Evolutionary conservation across 352 stramenopile species (phyloP), one percentile per base, ranked within the genome.

Genomic region (Thalassiosira delicatula): DNA sequence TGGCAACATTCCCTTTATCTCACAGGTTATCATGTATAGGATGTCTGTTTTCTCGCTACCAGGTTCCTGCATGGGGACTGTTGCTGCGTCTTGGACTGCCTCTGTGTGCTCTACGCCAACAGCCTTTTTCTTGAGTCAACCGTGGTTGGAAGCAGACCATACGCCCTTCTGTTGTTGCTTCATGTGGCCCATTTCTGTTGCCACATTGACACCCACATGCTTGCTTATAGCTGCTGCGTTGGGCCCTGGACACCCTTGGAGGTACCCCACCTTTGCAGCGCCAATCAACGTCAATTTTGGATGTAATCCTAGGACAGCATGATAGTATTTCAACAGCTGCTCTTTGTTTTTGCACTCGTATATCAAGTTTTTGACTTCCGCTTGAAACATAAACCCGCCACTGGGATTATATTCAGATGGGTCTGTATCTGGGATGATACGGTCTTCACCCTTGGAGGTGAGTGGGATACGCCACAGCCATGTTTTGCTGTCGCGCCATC

Each of bases 71-170:
- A 23, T 14, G 32, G 0, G 3, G 7, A 23, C n/a, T n/a, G n/a
- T n/a, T n/a, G n/a, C n/a, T n/a, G n/a, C n/a, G n/a, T n/a, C 3
- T 19, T 44, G 59, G 11, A 14, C 21, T 3, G 65, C 35, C 14
- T n/a, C n/a, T n/a, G n/a, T n/a, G n/a, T n/a, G n/a, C n/a, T n/a
- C n/a, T n/a, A n/a, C n/a, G n/a, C n/a, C n/a, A n/a, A n/a, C n/a
- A n/a, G n/a, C n/a, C n/a, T n/a, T n/a, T n/a, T n/a, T n/a, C n/a
- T n/a, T n/a, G n/a, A n/a, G n/a, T n/a, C n/a, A n/a, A n/a, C n/a
- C n/a, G n/a, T n/a, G n/a, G n/a, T n/a, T n/a, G n/a, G 66, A 72
- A 3, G 71, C 72, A 19, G 71, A 72, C 35, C 44, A 44, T 9
- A 76, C 54, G 44, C 54, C 54, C 42, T 68, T 56, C 21, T 33